Percentiles rank a stretch among this genome's conserved stretches.
Evolutionary conservation across 176 grass and related monocot species (phyloP).

Genomic region (Aechmea fasciata): DNA sequence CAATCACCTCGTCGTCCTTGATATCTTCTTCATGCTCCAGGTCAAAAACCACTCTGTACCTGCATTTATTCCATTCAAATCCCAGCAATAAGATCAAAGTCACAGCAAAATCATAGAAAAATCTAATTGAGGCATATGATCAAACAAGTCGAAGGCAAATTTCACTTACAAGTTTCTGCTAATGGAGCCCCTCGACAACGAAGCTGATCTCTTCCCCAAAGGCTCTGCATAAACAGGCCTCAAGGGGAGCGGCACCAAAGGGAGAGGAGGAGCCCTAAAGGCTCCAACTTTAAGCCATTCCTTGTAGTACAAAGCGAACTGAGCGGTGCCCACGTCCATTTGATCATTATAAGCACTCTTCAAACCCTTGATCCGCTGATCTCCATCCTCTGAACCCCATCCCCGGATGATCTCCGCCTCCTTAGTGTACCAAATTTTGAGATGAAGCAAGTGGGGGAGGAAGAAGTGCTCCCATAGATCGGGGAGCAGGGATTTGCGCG

Average conservation of each 20-base stretch:
- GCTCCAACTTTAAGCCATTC: slow-evolving; percentile 70
- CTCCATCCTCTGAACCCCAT: slow-evolving; percentile 30
- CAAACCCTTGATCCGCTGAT: slow-evolving; percentile 44
- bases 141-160: background rate
- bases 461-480: slow-evolving; percentile 96
- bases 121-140: background rate
- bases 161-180: slow-evolving; percentile 69
- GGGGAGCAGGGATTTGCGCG: slow-evolving; percentile 63
- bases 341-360: slow-evolving; percentile 71
- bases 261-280: slow-evolving; percentile 33
- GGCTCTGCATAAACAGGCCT: slow-evolving; percentile 19
- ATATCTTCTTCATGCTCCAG: slow-evolving; percentile 29
- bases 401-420: slow-evolving; percentile 42
- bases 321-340: slow-evolving; percentile 67
- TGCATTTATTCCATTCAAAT: slow-evolving; percentile 18
- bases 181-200: slow-evolving; percentile 45
- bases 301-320: slow-evolving; percentile 87
- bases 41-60: slow-evolving; percentile 86
- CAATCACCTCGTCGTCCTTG: slow-evolving; percentile 31
- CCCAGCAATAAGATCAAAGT: background rate
- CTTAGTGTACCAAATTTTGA: slow-evolving; percentile 79
- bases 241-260: slow-evolving; percentile 57
- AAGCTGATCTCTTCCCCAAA: slow-evolving; percentile 33
- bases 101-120: background rate
- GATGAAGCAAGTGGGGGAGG: slow-evolving; percentile 81